These are phyloP conservation scores for Durusdinium trenchii DNA, from an alignment of 73 alveolate genomes.

Conservation along the genomic window DNA sequence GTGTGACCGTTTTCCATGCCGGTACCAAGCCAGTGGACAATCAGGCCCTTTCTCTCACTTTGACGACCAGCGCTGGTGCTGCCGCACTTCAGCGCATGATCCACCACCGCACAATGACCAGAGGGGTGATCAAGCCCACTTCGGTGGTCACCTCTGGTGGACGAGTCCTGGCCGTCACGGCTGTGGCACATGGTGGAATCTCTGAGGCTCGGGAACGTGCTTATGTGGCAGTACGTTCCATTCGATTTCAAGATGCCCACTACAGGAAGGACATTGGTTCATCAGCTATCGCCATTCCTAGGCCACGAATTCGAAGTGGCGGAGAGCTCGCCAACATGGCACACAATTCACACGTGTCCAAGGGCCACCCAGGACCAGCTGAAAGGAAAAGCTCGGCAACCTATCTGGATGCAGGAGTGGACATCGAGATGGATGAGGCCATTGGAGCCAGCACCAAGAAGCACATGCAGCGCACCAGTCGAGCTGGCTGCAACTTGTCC, in stretches of 20 bases:
- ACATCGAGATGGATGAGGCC: constrained; percentile 92
- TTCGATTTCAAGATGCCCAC: constrained; percentile 51
- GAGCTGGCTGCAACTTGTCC: constrained; percentile 60
- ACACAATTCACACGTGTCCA: too few relatives aligned
- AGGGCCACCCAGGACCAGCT: background rate
- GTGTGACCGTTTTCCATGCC: constrained; percentile 94
- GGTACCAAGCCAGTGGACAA: constrained; percentile 95
- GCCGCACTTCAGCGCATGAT: constrained; percentile 91
- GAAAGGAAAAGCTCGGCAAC: constrained; percentile 75
- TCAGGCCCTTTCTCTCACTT: constrained; percentile 38
- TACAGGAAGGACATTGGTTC: constrained; percentile 81
- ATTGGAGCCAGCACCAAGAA: constrained; percentile 90
- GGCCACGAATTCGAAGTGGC: constrained; percentile 88
- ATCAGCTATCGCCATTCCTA: constrained; percentile 75
- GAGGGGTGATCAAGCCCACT: constrained; percentile 64
- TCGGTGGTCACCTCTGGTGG: constrained; percentile 82
- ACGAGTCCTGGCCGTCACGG: constrained; percentile 82
- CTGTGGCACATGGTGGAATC: constrained; percentile 64
- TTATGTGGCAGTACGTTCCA: constrained; percentile 80
- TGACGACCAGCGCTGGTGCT: constrained; percentile 70
- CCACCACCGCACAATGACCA: constrained; percentile 80
- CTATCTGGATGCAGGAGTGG: constrained; percentile 78
- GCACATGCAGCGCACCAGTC: constrained; percentile 46
- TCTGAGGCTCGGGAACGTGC: constrained; percentile 79
- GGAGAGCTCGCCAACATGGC: constrained; percentile 55